Evolutionary conservation across 2,329 filamentous ascomycete genomes (phyloP), one percentile per base, ranked within the genome.

Genomic region (Trichoderma atrobrunneum): DNA sequence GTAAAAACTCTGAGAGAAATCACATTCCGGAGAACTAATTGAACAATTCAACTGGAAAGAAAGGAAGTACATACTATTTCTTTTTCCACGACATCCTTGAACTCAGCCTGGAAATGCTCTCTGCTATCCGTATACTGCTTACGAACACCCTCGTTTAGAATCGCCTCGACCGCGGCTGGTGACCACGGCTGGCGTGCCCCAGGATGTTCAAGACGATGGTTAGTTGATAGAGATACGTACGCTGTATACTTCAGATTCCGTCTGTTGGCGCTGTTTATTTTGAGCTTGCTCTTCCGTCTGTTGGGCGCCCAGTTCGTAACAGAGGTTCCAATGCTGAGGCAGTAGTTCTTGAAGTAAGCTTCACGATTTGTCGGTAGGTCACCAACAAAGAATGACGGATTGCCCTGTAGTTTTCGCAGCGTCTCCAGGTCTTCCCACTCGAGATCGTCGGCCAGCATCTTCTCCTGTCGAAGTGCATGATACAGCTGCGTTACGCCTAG

Each of bases 321-420:
- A n/a, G 60, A 63, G 3, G 60, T 63, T 24, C 34, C 60, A 39
- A 63, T 63, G 34, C 60, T 43, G 14, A 63, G 11, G 39, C 43
- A 65, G 26, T 65, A 65, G 39, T 51, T 65, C 18, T 65, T 51
- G 12, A 65, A 65, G 62, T 65, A 65, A n/a, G 62, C 43, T 14
- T 65, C 62, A 7, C 62, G 39, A 39, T 51, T 65, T 16, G 26
- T 65, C 28, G 39, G 62, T 16, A 51, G 26, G 5, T 65, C 39
- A 1, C 39, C 39, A 11, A 65, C 62, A 16, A 65, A 65, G 1
- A 65, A 51, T 14, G 62, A 32, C 7, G 62, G 18, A n/a, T 32
- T 32, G 26, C 62, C 62, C 26, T 64, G 62, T n/a, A 64, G 21
- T 26, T 64, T 51, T n/a, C 24, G 48, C 24, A 64, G 62, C 18